Conservation (phyloP, 2,329 filamentous ascomycete species). For the Cercospora berteroae region DNA sequence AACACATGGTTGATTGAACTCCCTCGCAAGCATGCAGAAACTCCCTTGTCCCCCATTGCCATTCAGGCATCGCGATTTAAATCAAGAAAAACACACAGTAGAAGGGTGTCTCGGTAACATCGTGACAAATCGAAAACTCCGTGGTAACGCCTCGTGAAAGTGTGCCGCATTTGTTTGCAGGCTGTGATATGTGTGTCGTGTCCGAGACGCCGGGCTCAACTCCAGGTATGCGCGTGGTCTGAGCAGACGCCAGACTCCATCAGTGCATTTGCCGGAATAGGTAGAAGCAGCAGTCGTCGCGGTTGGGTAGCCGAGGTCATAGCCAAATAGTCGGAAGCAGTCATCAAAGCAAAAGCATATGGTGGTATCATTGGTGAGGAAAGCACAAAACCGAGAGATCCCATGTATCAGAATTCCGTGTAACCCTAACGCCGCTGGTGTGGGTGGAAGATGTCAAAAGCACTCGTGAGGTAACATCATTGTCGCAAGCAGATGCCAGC, state of each 20-base stretch:
- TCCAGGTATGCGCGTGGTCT: background rate
- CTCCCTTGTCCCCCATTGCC: background rate
- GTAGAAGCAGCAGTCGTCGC: slow-evolving; percentile 4
- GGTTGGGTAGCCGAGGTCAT: slow-evolving; percentile 18
- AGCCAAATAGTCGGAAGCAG: slow-evolving; percentile 5
- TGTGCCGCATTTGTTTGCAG: background rate
- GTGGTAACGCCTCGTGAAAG: slow-evolving; percentile 1
- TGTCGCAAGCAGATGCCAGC: slow-evolving; percentile 13
- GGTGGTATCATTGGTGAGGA: slow-evolving; percentile 27
- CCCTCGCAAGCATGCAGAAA: background rate
- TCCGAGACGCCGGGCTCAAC: background rate
- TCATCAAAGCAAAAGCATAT: slow-evolving; percentile 24
- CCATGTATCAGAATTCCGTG: slow-evolving; percentile 11
- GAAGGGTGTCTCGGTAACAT: slow-evolving; percentile 15
- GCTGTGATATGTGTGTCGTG: slow-evolving; percentile 1
- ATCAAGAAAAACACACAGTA: slow-evolving; percentile 2
- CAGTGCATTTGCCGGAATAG: slow-evolving; percentile 11
- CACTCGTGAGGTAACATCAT: slow-evolving; percentile 15
- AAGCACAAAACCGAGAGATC: slow-evolving; percentile 7
- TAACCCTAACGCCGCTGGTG: slow-evolving; percentile 20
- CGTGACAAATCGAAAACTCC: slow-evolving; percentile 15
- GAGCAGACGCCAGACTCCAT: background rate
- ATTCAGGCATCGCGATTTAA: background rate
- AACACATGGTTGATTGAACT: background rate
- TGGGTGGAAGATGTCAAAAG: slow-evolving; percentile 20